phyloP scores from a whole-genome alignment of 805 yeast genomes.

The Candida suzukii region DNA sequence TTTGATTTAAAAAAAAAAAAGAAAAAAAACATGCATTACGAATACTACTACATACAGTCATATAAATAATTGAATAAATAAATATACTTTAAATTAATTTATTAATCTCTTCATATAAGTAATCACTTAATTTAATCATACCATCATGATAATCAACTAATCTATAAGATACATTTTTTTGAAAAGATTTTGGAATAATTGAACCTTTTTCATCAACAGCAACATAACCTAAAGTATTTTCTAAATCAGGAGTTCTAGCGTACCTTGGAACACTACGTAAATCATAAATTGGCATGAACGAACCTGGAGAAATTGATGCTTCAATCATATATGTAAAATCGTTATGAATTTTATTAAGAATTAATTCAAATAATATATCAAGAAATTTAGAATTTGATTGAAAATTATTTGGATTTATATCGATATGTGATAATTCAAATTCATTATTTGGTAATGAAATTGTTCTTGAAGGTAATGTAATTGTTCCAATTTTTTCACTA shows the following conservation, averaged over 20 bases:
- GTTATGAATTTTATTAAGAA: constrained; percentile 20
- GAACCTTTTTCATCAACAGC: constrained; percentile 47
- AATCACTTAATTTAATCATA: constrained; percentile 45
- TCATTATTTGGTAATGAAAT: no score
- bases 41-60: not conserved
- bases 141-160: constrained; percentile 40
- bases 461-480: constrained; percentile 2
- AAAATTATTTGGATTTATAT: constrained; percentile 17
- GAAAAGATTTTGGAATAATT: constrained; percentile 49
- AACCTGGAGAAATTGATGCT: constrained; percentile 42
- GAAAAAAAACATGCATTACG: not conserved
- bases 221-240: constrained; percentile 66
- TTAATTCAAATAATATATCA: constrained; percentile 14
- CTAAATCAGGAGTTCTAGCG: constrained; percentile 64
- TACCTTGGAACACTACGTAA: constrained; percentile 56
- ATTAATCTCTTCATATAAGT: constrained; percentile 32
- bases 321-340: constrained; percentile 53
- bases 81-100: not conserved
- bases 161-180: constrained; percentile 54
- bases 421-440: constrained; percentile 1
- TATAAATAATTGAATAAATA: no score
- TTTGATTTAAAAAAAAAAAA: constrained; percentile 5
- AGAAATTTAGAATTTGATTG: constrained; percentile 19
- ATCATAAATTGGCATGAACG: constrained; percentile 67
- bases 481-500: constrained; percentile 18